These are phyloP conservation scores for Wickerhamiella musiphila DNA, from an alignment of 805 yeast genomes.

Conservation along the genomic window DNA sequence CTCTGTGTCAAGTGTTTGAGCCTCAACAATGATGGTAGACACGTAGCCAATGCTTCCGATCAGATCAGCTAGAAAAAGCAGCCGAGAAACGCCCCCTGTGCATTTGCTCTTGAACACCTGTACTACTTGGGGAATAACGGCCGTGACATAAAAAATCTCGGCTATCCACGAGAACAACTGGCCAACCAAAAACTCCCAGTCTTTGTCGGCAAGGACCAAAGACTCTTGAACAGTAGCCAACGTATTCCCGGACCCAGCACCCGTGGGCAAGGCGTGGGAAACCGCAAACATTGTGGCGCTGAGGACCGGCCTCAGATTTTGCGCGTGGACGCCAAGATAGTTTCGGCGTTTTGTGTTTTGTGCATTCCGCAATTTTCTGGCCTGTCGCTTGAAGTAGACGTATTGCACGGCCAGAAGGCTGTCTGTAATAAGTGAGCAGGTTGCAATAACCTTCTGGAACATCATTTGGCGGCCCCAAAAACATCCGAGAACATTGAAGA, in stretches of 20 bases:
- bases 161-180: constrained; percentile 16
- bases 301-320: constrained; percentile 3
- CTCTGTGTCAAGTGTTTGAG: constrained; percentile 7
- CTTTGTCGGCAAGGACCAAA: constrained; percentile 2
- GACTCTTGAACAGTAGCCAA: neutral
- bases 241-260: neutral
- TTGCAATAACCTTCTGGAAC: constrained; percentile 18
- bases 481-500: constrained; percentile 19
- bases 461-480: constrained; percentile 18
- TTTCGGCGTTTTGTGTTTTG: constrained; percentile 8
- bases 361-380: neutral
- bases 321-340: too few species aligned
- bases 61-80: constrained; percentile 18
- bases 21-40: constrained; percentile 17
- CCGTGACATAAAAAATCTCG: constrained; percentile 15
- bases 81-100: constrained; percentile 24
- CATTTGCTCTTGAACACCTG: constrained; percentile 24
- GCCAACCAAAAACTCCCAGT: constrained; percentile 11
- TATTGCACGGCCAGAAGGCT: constrained; percentile 14
- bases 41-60: constrained; percentile 16
- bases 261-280: neutral
- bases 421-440: constrained; percentile 14
- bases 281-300: neutral
- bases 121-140: constrained; percentile 26
- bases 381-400: constrained; percentile 14